A percentile compares a stretch with the other conserved stretches of the same genome.
Evolutionary conservation across 2,329 filamentous ascomycete genomes (phyloP).

Genomic region (Talaromyces sp.): DNA sequence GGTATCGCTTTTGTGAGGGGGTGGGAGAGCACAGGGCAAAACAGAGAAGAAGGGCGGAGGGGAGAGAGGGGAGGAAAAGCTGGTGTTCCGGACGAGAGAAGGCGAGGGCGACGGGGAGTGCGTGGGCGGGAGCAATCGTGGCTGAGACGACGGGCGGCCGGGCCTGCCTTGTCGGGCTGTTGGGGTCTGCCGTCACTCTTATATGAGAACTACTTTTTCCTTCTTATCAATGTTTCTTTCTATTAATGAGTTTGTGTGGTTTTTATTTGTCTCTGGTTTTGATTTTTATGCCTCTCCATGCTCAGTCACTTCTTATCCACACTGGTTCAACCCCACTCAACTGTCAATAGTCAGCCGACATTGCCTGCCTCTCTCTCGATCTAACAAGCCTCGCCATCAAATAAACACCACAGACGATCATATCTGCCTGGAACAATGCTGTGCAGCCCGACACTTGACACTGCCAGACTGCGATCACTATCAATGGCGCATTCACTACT

Average conservation of each 20-base stretch:
- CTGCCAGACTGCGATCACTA: background rate
- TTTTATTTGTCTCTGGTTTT: background rate
- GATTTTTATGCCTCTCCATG: too few species aligned
- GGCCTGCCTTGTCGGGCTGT: background rate
- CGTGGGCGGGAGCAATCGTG: background rate
- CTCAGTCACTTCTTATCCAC: background rate
- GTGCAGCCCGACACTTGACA: background rate
- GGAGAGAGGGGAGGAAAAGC: background rate
- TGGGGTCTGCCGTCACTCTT: background rate
- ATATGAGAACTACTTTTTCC: too few species aligned
- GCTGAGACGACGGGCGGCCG: background rate
- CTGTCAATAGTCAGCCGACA: background rate
- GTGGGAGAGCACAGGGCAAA: background rate
- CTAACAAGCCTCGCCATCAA: background rate
- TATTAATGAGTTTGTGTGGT: background rate
- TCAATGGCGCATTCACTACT: background rate
- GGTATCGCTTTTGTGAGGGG: background rate
- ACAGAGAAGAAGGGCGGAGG: conserved; percentile 7
- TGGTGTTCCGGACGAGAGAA: background rate
- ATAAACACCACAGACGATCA: background rate
- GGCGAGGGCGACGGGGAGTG: background rate
- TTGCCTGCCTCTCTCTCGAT: background rate
- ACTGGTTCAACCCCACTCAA: background rate
- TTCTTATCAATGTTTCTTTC: background rate
- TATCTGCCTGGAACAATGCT: background rate